phyloP scores from a whole-genome alignment of 495 filamentous ascomycete species.

The Aspergillus homomorphus region DNA sequence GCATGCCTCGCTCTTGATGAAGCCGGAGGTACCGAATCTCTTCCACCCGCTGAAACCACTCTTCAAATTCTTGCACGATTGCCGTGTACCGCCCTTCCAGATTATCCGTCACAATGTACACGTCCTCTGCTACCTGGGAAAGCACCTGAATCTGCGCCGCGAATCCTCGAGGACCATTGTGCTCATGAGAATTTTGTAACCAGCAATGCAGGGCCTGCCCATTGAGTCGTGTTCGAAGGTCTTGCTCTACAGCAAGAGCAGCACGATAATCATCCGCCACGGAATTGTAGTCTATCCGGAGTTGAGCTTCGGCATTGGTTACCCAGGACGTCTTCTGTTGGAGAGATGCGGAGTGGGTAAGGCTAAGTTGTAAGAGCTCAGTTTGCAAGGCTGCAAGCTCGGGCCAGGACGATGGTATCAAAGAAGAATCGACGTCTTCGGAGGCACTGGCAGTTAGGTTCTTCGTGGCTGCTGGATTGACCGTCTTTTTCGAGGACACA shows the following conservation, averaged over 20 bases:
- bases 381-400: conserved; percentile 64
- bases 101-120: conserved; percentile 32
- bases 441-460: conserved; percentile 11
- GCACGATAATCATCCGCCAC: conserved; percentile 37
- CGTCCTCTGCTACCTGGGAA: conserved; percentile 42
- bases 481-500: conserved; percentile 62
- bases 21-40: conserved; percentile 25
- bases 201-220: conserved; percentile 37
- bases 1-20: conserved; percentile 3
- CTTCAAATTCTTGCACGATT: conserved; percentile 37
- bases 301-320: conserved; percentile 26
- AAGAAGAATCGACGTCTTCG: conserved; percentile 13
- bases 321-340: conserved; percentile 37
- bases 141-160: conserved; percentile 43
- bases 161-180: conserved; percentile 30
- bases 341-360: conserved; percentile 55
- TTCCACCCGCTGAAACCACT: conserved; percentile 43
- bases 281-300: conserved; percentile 40
- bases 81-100: conserved; percentile 33
- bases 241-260: conserved; percentile 33
- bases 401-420: conserved; percentile 45
- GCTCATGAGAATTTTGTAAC: conserved; percentile 33
- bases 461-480: conserved; percentile 56
- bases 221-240: conserved; percentile 41
- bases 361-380: conserved; percentile 68